A percentile compares a stretch with the other conserved stretches of the same genome.
These are phyloP conservation scores for Viola odorata DNA, from an alignment of 345 rosid genomes.

Conservation along the genomic window DNA sequence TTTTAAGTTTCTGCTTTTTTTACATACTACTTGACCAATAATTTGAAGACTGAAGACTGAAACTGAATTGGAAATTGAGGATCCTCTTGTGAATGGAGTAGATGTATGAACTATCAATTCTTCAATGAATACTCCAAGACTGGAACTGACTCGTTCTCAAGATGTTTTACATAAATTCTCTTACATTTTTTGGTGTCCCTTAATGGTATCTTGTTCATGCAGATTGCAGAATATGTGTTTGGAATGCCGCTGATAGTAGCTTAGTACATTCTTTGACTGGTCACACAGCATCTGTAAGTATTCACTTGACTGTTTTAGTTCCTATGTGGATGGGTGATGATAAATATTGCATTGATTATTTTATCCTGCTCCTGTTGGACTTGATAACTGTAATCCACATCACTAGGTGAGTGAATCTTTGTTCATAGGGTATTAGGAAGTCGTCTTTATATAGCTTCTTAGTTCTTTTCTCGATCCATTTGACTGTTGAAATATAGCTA, in stretches of 20 bases:
- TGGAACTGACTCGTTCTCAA: conserved; percentile 1
- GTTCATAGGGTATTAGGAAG: background rate
- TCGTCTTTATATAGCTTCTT: background rate
- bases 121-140: background rate
- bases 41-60: too few species aligned
- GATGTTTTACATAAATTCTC: conserved; percentile 1
- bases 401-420: background rate
- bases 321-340: background rate
- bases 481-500: background rate
- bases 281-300: conserved; percentile 88
- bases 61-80: too few species aligned
- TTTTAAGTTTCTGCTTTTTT: too few species aligned
- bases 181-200: conserved; percentile 11
- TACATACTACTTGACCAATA: too few species aligned
- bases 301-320: conserved; percentile 3
- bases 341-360: background rate
- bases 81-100: background rate
- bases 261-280: conserved; percentile 95
- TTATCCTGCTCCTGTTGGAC: background rate
- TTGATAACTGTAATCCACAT: background rate
- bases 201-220: conserved; percentile 25
- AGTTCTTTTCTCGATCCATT: background rate
- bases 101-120: background rate
- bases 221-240: conserved; percentile 99
- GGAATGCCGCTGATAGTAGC: conserved; percentile 99